Conservation (phyloP, 2,329 filamentous ascomycete species). For the Epicoccum sorghinum region DNA sequence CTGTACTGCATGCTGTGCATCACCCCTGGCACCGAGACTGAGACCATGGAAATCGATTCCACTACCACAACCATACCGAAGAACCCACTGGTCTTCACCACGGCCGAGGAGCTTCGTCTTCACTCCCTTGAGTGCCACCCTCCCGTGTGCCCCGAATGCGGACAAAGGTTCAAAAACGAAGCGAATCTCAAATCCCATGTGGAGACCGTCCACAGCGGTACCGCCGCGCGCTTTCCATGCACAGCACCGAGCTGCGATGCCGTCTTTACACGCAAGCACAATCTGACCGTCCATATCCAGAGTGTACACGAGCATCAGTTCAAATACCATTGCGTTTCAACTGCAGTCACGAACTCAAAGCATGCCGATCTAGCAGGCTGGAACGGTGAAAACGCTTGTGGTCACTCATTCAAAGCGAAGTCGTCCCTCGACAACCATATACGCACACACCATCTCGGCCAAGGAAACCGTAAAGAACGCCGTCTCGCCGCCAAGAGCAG, state of each 20-base stretch:
- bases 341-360: conserved; percentile 63
- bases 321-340: conserved; percentile 79
- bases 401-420: conserved; percentile 77
- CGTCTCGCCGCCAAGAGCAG: conserved; percentile 48
- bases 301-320: conserved; percentile 75
- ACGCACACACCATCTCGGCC: conserved; percentile 78
- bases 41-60: conserved; percentile 38
- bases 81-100: conserved; percentile 63
- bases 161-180: conserved; percentile 66
- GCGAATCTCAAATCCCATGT: conserved; percentile 67
- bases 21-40: conserved; percentile 35
- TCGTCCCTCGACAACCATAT: conserved; percentile 82
- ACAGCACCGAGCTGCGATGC: conserved; percentile 72
- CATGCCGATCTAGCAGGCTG: conserved; percentile 65
- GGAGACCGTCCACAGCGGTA: conserved; percentile 69
- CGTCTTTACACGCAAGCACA: conserved; percentile 82
- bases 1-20: conserved; percentile 80
- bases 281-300: conserved; percentile 79
- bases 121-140: conserved; percentile 77
- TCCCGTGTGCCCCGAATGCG: conserved; percentile 76
- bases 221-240: conserved; percentile 65
- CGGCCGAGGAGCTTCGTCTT: conserved; percentile 70
- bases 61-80: conserved; percentile 23
- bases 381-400: conserved; percentile 72
- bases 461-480: conserved; percentile 49